phyloP scores from a whole-genome alignment of 108 stramenopile species.

The Schizochytrium sp. region DNA sequence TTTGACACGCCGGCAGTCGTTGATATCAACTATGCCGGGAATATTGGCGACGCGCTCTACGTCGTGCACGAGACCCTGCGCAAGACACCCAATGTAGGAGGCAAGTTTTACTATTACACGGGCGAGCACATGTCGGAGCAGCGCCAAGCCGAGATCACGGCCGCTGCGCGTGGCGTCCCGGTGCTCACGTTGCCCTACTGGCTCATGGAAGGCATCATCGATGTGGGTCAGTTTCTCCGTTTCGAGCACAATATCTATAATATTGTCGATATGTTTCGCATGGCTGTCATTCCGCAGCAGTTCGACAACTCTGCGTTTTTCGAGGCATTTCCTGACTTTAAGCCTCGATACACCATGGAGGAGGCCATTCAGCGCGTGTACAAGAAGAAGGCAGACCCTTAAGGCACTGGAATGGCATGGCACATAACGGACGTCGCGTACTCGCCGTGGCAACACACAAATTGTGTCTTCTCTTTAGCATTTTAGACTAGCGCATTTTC shows the following conservation, averaged over 20 bases:
- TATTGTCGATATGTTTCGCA: neutral
- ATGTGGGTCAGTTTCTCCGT: neutral
- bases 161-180: neutral
- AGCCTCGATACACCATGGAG: neutral
- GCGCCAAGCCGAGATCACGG: neutral
- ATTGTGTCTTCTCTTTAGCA: neutral
- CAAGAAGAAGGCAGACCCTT: neutral
- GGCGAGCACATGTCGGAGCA: neutral
- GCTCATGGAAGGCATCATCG: neutral
- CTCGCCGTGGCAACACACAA: neutral
- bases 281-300: neutral
- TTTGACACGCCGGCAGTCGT: neutral
- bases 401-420: no score
- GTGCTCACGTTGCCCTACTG: neutral
- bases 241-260: neutral
- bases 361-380: neutral
- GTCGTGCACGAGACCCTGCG: neutral
- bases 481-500: neutral
- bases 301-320: neutral
- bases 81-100: neutral
- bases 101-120: slow-evolving; percentile 9
- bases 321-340: neutral
- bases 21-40: neutral
- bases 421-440: no score
- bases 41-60: neutral